Conservation (phyloP, 2,329 filamentous ascomycete species). For the Fusarium marasasianum region DNA sequence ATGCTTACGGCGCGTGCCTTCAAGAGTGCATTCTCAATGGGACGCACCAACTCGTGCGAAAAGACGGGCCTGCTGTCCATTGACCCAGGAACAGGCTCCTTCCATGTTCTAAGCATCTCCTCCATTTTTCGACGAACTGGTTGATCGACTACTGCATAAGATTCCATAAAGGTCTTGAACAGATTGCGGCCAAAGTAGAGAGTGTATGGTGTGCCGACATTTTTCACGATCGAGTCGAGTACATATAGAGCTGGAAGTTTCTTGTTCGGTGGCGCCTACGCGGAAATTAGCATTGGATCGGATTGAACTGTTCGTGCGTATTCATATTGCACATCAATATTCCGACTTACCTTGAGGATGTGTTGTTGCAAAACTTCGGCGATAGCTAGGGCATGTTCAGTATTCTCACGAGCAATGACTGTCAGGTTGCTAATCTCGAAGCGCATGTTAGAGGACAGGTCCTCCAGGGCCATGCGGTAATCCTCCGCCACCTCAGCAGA, state of each 20-base stretch:
- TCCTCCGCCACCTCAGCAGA: constrained; percentile 92
- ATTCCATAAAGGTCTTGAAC: constrained; percentile 95
- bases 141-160: constrained; percentile 88
- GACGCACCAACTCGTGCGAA: constrained; percentile 82
- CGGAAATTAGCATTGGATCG: constrained; percentile 48
- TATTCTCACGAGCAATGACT: constrained; percentile 96
- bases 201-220: constrained; percentile 97
- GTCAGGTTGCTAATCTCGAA: constrained; percentile 98
- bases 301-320: neutral
- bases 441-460: constrained; percentile 88
- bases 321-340: neutral
- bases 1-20: constrained; percentile 75
- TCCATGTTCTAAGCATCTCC: constrained; percentile 98
- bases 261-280: constrained; percentile 83
- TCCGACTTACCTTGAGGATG: constrained; percentile 84
- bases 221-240: constrained; percentile 97
- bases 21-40: constrained; percentile 93
- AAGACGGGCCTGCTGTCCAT: constrained; percentile 95
- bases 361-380: constrained; percentile 90
- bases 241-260: constrained; percentile 97
- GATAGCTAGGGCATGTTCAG: constrained; percentile 92
- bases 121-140: constrained; percentile 90
- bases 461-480: constrained; percentile 92
- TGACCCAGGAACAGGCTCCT: constrained; percentile 93
- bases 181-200: constrained; percentile 92